Conservation (phyloP, 306 rosid genomes). For the Malus domestica region ASM211411v1 NC_041803.1:34245501-34246000, state of each 20-base stretch:
- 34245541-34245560: too few relatives aligned
- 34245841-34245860: neutral
- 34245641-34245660: too few relatives aligned
- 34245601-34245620: too few relatives aligned
- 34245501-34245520: too few relatives aligned
- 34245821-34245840: neutral
- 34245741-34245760: slow-evolving; percentile 53
- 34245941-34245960: neutral
- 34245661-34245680: too few relatives aligned
- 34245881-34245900: too few relatives aligned
- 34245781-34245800: neutral
- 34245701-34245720: slow-evolving; percentile 85
- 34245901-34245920: neutral
- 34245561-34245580: too few relatives aligned
- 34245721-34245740: slow-evolving; percentile 76
- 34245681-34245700: slow-evolving; percentile 43
- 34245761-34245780: neutral
- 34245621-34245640: too few relatives aligned
- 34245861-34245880: neutral
- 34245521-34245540: too few relatives aligned
- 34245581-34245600: too few relatives aligned
- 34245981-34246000: neutral
- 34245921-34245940: neutral
- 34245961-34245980: neutral
- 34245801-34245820: neutral